Evolutionary conservation across 352 stramenopile genomes (phyloP).

Genomic region (Globisporangium nagaii): DNA sequence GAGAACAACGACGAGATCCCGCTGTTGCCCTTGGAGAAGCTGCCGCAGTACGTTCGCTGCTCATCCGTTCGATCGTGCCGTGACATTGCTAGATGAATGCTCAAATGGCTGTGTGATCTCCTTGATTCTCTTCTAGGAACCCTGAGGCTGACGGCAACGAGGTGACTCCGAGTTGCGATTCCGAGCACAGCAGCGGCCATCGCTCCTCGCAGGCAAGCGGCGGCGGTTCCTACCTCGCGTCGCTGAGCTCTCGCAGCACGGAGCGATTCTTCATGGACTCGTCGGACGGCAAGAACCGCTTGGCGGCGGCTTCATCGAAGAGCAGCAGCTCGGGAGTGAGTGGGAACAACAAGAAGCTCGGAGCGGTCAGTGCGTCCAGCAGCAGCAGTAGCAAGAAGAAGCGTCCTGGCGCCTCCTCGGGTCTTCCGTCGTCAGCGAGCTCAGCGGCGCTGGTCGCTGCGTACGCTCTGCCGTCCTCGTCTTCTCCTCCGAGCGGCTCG

Average conservation of each 20-base stretch:
- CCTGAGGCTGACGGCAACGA: conserved; percentile 21
- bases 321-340: conserved; percentile 8
- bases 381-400: conserved; percentile 25
- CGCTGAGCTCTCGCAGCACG: conserved; percentile 25
- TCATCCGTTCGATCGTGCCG: too few species aligned
- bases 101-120: too few species aligned
- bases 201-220: conserved; percentile 3
- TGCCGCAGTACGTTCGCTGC: conserved; percentile 38
- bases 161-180: conserved; percentile 14
- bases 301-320: conserved; percentile 1
- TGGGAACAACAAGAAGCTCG: conserved; percentile 20
- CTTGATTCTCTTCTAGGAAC: conserved; percentile 9
- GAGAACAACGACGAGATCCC: conserved; percentile 57
- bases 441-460: conserved; percentile 5
- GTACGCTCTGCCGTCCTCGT: conserved; percentile 13
- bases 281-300: conserved; percentile 7
- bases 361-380: neutral
- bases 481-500: conserved; percentile 1
- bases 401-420: neutral
- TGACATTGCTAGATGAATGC: too few species aligned
- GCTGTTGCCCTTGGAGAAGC: conserved; percentile 42
- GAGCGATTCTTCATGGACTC: conserved; percentile 24
- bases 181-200: conserved; percentile 2
- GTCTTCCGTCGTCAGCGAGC: neutral
- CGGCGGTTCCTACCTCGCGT: conserved; percentile 9